Evolutionary conservation across 192 early-diverging fungal genomes (phyloP).

Genomic region (Backusella sp.): DNA sequence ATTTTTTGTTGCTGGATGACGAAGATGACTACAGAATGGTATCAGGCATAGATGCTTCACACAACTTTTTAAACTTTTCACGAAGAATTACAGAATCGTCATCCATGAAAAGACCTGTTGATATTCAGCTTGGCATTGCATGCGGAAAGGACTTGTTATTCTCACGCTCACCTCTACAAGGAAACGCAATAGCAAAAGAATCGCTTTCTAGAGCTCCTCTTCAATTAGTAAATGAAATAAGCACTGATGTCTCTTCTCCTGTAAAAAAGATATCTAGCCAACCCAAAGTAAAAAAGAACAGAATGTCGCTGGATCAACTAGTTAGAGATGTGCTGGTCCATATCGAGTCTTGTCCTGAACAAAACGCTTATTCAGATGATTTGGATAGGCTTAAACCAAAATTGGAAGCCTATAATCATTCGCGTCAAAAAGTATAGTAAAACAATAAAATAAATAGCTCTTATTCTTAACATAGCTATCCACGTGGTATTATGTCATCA

Average conservation of each 20-base stretch:
- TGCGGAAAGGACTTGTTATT: neutral
- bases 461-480: neutral
- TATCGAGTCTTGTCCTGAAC: conserved; percentile 11
- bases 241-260: neutral
- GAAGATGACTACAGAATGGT: neutral
- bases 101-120: conserved; percentile 15
- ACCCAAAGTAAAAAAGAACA: neutral
- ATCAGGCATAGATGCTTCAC: neutral
- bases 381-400: conserved; percentile 11
- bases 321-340: conserved; percentile 5
- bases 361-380: conserved; percentile 5
- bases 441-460: conserved; percentile 1
- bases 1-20: neutral
- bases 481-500: neutral
- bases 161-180: neutral
- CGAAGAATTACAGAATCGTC: neutral
- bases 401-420: conserved; percentile 1
- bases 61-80: conserved; percentile 13
- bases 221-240: neutral
- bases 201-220: neutral
- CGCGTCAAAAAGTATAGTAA: neutral
- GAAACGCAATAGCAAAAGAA: neutral
- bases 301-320: neutral
- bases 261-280: neutral
- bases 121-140: conserved; percentile 20